Evolutionary conservation across 768 basidiomycete genomes (phyloP), one percentile per base, ranked within the genome.

Genomic region (Russula earlei): DNA sequence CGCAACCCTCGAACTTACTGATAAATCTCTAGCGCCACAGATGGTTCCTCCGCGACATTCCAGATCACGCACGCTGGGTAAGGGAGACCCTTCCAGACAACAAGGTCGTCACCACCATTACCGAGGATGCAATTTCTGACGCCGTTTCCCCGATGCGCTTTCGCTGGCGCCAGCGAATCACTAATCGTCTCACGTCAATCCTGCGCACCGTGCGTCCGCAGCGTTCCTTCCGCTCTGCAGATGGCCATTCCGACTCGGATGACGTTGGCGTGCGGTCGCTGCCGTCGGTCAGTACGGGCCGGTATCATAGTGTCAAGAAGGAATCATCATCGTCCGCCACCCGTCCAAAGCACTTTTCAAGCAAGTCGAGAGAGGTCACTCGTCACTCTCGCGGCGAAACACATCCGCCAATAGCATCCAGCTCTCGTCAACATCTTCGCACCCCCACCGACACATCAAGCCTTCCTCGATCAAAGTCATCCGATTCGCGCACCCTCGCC

Each of bases 81-180:
- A 69, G 71, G 17, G 75, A 77, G 42, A 85, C 83, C 6, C 75
- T 77, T 37, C 80, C 78, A 2, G 74, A 73, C 54, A 73, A 70
- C 54, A 72, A 71, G 43, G 71, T 74, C 31, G 72, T 74, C 36
- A 75, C 83, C 47, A 72, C 75, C 42, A 83, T 95, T 22, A 84
- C 88, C 0, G 77, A 80, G n/a, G 79, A 79, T 43, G 94, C 96
- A 60, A 82, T 89, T 3, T 77, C 78, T 17, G 81, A 80, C 29
- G 93, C 86, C 20, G 81, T 89, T 77, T 81, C 82, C 9, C 66
- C 71, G 0, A 77, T 85, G 5, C 79, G 72, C 57, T 87, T 85
- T 66, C 76, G 75, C 49, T 84, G 80, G 80, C 72, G 78, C 17
- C 74, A 77, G 42, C 74, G 72, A 20, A 62, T 75, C 43, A 68